phyloP scores from a whole-genome alignment of 306 rosid species.

The Cicer cuneatum region DNA sequence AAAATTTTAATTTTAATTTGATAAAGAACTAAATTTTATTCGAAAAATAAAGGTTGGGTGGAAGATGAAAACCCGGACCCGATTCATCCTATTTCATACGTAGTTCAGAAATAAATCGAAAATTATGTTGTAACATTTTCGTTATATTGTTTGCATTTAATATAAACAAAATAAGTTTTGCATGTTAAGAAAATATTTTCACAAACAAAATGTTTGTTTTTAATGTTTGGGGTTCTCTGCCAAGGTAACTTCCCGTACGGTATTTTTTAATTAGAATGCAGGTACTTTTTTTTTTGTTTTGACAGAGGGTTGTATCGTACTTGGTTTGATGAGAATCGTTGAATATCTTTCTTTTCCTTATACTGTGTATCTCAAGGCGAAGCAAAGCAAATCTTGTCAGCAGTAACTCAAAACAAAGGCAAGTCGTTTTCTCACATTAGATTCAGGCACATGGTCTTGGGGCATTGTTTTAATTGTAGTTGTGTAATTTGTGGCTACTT shows the following conservation, averaged over 20 bases:
- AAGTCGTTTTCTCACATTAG: conserved; percentile 49
- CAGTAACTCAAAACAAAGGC: conserved; percentile 23
- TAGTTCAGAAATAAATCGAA: too few relatives aligned
- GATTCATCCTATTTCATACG: too few relatives aligned
- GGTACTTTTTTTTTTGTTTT: neutral
- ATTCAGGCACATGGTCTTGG: conserved; percentile 39
- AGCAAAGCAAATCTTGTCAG: conserved; percentile 36
- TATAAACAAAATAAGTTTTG: too few relatives aligned
- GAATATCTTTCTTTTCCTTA: conserved; percentile 25
- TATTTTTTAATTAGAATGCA: neutral
- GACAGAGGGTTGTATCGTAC: neutral
- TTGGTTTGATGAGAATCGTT: conserved; percentile 28
- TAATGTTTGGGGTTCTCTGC: neutral
- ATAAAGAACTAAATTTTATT: too few relatives aligned
- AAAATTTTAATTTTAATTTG: too few relatives aligned
- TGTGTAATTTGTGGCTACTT: neutral
- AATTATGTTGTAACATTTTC: too few relatives aligned
- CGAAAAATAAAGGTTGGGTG: too few relatives aligned
- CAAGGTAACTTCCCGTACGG: conserved; percentile 18
- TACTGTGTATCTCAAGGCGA: conserved; percentile 4
- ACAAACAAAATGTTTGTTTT: too few relatives aligned
- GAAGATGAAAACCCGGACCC: too few relatives aligned
- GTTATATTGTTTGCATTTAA: too few relatives aligned
- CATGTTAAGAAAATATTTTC: too few relatives aligned
- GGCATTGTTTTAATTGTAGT: neutral